Evolutionary conservation across 2,329 filamentous ascomycete genomes (phyloP).

Genomic region (Colletotrichum eremochloae): DNA sequence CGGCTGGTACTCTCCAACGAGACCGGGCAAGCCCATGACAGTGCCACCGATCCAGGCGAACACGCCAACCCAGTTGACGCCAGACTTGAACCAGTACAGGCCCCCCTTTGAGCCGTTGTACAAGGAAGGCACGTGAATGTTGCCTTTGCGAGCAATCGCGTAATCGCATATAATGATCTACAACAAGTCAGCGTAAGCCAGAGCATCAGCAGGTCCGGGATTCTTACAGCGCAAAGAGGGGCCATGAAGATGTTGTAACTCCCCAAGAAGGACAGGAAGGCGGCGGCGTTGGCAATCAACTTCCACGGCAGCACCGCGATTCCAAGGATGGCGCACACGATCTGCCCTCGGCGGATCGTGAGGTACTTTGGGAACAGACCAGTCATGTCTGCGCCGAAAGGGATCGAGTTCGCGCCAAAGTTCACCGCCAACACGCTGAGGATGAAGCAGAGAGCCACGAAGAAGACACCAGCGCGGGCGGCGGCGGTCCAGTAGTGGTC

Average conservation of each 20-base stretch:
- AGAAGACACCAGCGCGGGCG: slow-evolving; percentile 51
- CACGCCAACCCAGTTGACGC: slow-evolving; percentile 49
- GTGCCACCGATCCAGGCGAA: slow-evolving; percentile 47
- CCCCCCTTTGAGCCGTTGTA: slow-evolving; percentile 47
- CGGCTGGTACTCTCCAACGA: slow-evolving; percentile 48
- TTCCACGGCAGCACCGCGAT: slow-evolving; percentile 52
- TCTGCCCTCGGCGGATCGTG: slow-evolving; percentile 51
- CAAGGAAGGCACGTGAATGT: slow-evolving; percentile 50
- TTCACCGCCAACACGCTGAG: slow-evolving; percentile 46
- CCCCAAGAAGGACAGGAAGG: slow-evolving; percentile 47
- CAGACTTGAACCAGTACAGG: slow-evolving; percentile 51
- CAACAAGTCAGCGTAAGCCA: not conserved
- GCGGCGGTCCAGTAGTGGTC: slow-evolving; percentile 52
- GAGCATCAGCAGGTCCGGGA: too few species aligned
- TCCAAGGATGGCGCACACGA: slow-evolving; percentile 50
- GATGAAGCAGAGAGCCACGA: slow-evolving; percentile 46
- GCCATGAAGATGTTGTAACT: slow-evolving; percentile 49
- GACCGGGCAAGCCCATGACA: slow-evolving; percentile 47
- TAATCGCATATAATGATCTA: slow-evolving; percentile 53
- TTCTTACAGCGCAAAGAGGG: slow-evolving; percentile 45
- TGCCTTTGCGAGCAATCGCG: slow-evolving; percentile 49
- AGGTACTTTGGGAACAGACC: slow-evolving; percentile 50
- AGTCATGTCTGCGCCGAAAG: slow-evolving; percentile 52
- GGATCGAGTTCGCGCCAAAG: slow-evolving; percentile 50
- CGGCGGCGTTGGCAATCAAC: slow-evolving; percentile 44